A percentile compares a stretch with the other conserved stretches of the same genome.
Conservation (phyloP, 2,329 filamentous ascomycete species). For the Cryoendolithus antarcticus region DNA sequence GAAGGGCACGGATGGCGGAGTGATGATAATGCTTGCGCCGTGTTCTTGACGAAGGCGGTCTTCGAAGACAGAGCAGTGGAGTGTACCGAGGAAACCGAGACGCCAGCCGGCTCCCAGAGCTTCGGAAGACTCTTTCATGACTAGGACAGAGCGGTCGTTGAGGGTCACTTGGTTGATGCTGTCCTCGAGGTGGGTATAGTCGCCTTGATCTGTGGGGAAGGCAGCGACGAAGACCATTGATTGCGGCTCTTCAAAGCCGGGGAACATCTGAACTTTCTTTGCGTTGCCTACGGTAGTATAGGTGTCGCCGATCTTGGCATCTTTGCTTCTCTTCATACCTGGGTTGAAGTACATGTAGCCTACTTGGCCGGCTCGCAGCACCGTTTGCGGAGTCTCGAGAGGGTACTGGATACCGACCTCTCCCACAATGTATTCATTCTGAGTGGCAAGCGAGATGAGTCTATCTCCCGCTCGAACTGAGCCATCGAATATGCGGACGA, state of each 20-base stretch:
- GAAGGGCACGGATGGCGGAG: slow-evolving; percentile 86
- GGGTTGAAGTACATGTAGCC: slow-evolving; percentile 97
- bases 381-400: slow-evolving; percentile 65
- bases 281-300: slow-evolving; percentile 75
- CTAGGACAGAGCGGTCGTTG: slow-evolving; percentile 87
- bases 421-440: slow-evolving; percentile 76
- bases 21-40: slow-evolving; percentile 89
- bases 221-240: slow-evolving; percentile 98
- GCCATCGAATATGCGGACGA: slow-evolving; percentile 87
- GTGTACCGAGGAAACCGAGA: slow-evolving; percentile 84
- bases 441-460: slow-evolving; percentile 74
- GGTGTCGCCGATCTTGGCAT: slow-evolving; percentile 92
- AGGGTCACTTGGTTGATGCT: slow-evolving; percentile 88
- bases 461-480: slow-evolving; percentile 70
- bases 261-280: slow-evolving; percentile 63
- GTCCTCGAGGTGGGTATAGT: slow-evolving; percentile 78
- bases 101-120: slow-evolving; percentile 90
- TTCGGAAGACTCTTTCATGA: slow-evolving; percentile 89
- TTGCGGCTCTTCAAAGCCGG: slow-evolving; percentile 93
- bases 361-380: slow-evolving; percentile 80
- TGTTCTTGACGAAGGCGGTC: slow-evolving; percentile 90
- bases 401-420: slow-evolving; percentile 97
- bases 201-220: slow-evolving; percentile 81
- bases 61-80: slow-evolving; percentile 98
- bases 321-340: slow-evolving; percentile 92